A percentile compares a stretch with the other conserved stretches of the same genome.
These are phyloP conservation scores for Favolaschia claudopus DNA, from an alignment of 768 basidiomycete species.

Conservation along the genomic window DNA sequence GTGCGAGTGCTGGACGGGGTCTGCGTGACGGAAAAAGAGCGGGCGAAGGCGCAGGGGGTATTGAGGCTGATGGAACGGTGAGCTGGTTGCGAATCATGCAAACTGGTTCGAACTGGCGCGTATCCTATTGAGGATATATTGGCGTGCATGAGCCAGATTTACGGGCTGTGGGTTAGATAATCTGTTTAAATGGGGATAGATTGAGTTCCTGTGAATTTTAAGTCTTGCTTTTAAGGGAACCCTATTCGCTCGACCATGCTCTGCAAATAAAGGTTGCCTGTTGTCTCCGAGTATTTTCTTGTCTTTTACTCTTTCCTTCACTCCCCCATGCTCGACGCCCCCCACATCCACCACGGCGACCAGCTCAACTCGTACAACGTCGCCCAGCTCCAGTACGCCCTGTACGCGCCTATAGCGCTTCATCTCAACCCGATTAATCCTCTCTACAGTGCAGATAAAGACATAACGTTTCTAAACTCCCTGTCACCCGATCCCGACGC, in stretches of 20 bases:
- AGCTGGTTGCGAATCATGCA: slow-evolving; percentile 33
- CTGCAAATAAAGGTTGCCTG: too few species aligned
- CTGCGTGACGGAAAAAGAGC: slow-evolving; percentile 82
- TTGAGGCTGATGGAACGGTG: slow-evolving; percentile 57
- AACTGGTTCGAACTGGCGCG: too few species aligned
- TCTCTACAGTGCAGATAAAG: slow-evolving; percentile 21
- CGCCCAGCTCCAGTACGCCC: slow-evolving; percentile 66
- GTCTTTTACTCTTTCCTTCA: slow-evolving; percentile 10
- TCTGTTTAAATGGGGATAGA: neutral
- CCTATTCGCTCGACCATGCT: too few species aligned
- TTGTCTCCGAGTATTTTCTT: too few species aligned
- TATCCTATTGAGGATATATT: too few species aligned
- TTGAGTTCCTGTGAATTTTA: slow-evolving; percentile 18
- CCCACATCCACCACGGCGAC: slow-evolving; percentile 42
- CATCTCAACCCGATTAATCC: slow-evolving; percentile 14
- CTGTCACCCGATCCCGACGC: slow-evolving; percentile 41
- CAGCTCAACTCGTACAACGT: slow-evolving; percentile 69
- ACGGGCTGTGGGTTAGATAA: slow-evolving; percentile 15
- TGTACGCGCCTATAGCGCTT: slow-evolving; percentile 41
- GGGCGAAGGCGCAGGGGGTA: slow-evolving; percentile 79
- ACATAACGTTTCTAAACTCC: slow-evolving; percentile 20
- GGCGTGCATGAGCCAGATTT: too few species aligned
- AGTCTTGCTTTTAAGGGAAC: too few species aligned
- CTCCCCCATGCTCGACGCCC: slow-evolving; percentile 66
- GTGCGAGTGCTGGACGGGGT: slow-evolving; percentile 88